These are phyloP conservation scores for Rhododendron ferrugineum DNA, from an alignment of 148 eudicot species.

Conservation along the genomic window DNA sequence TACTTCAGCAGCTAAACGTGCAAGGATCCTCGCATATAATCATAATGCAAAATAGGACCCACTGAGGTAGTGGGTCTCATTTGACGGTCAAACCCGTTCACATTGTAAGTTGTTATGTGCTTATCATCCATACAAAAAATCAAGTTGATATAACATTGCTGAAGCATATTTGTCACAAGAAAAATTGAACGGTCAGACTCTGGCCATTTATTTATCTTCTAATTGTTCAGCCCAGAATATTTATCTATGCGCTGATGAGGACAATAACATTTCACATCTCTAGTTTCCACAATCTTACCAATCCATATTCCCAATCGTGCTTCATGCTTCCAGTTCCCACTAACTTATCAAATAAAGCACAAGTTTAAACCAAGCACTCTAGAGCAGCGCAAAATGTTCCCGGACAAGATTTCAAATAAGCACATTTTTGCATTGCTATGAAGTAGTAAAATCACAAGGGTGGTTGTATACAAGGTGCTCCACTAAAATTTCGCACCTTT, in stretches of 20 bases:
- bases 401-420: background rate
- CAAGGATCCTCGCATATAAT: background rate
- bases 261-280: background rate
- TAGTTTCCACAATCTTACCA: background rate
- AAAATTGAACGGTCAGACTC: background rate
- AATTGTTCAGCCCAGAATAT: background rate
- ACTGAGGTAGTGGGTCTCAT: background rate
- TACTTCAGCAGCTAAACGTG: background rate
- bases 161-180: background rate
- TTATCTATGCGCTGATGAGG: background rate
- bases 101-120: background rate
- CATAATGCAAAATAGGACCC: background rate
- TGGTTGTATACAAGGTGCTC: conserved; percentile 23
- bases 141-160: background rate
- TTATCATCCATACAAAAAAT: background rate
- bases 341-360: background rate
- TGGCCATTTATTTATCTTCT: background rate
- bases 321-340: background rate
- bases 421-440: background rate
- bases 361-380: background rate
- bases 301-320: background rate
- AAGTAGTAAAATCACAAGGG: conserved; percentile 1
- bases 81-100: background rate
- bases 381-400: background rate
- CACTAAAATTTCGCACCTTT: conserved; percentile 28